phyloP scores from a whole-genome alignment of 2,329 filamentous ascomycete genomes.

The Westerdykella aurantiaca region DNA sequence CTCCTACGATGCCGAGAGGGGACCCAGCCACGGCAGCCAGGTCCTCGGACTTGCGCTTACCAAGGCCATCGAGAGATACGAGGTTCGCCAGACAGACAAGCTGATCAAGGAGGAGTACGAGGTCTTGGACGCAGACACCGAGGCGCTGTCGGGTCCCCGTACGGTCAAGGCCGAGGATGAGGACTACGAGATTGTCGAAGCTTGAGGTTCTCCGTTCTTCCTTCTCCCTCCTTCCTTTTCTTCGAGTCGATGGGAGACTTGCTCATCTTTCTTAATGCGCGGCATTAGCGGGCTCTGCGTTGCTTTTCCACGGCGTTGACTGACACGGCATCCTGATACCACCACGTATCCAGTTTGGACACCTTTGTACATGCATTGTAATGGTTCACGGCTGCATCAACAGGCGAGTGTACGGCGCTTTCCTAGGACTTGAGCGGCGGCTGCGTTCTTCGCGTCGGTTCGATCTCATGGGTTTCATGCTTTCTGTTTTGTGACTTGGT shows the following conservation, averaged over 20 bases:
- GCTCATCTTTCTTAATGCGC: conserved; percentile 5
- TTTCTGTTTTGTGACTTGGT: no score
- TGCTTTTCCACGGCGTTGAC: conserved; percentile 17
- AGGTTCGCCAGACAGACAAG: conserved; percentile 56
- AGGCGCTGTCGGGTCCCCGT: conserved; percentile 31
- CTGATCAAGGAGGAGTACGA: conserved; percentile 57
- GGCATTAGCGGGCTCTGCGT: conserved; percentile 17
- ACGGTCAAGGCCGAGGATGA: conserved; percentile 32
- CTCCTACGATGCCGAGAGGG: conserved; percentile 48
- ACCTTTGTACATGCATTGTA: conserved; percentile 22
- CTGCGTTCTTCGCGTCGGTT: conserved; percentile 17
- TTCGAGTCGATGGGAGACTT: background rate
- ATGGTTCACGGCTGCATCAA: conserved; percentile 36
- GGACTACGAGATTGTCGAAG: conserved; percentile 40
- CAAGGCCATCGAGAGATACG: conserved; percentile 55
- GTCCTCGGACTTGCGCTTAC: conserved; percentile 53
- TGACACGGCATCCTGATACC: conserved; percentile 13
- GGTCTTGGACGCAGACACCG: conserved; percentile 42
- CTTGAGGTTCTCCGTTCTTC: conserved; percentile 12
- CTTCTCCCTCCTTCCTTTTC: conserved; percentile 2
- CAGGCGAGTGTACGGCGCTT: conserved; percentile 39
- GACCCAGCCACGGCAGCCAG: conserved; percentile 51
- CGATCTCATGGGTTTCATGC: conserved; percentile 12
- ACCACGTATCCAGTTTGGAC: conserved; percentile 11
- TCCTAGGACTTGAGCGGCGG: conserved; percentile 40